Conservation (phyloP, 345 rosid species). For the Balakata baccata region DNA sequence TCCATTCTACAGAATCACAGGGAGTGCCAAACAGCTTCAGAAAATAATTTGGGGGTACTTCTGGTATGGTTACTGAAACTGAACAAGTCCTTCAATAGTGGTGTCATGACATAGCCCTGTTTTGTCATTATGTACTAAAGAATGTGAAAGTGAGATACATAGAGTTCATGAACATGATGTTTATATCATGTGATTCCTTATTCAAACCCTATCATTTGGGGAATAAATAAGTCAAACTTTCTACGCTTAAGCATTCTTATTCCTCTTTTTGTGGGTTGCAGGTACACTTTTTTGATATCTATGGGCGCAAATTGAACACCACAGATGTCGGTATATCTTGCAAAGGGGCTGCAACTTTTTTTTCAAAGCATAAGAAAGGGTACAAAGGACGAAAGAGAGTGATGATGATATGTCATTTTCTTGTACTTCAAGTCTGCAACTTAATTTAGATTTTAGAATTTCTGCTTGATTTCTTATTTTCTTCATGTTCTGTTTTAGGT, state of each 20-base stretch:
- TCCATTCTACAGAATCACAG: constrained; percentile 50
- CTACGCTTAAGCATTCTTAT: neutral
- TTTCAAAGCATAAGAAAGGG: constrained; percentile 69
- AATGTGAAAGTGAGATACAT: neutral
- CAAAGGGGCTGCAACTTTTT: constrained; percentile 61
- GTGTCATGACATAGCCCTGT: neutral
- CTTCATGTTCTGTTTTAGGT: constrained; percentile 37
- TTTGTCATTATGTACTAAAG: neutral
- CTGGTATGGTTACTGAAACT: constrained; percentile 50
- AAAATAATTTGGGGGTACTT: constrained; percentile 80
- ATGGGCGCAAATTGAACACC: constrained; percentile 77
- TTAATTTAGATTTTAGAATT: neutral
- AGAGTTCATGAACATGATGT: no score
- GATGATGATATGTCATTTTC: neutral
- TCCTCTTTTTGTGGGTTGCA: constrained; percentile 30
- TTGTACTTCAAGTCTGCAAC: neutral
- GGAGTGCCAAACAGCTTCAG: constrained; percentile 47
- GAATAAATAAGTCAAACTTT: neutral
- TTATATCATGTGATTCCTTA: neutral
- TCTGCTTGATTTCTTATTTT: constrained; percentile 3
- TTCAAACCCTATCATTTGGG: constrained; percentile 5
- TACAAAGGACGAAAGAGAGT: constrained; percentile 25
- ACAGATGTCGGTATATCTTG: constrained; percentile 88
- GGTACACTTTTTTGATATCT: constrained; percentile 86
- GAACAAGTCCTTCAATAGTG: neutral